Evolutionary conservation across 345 rosid genomes (phyloP).

Genomic region (Toxicodendron radicans): DNA sequence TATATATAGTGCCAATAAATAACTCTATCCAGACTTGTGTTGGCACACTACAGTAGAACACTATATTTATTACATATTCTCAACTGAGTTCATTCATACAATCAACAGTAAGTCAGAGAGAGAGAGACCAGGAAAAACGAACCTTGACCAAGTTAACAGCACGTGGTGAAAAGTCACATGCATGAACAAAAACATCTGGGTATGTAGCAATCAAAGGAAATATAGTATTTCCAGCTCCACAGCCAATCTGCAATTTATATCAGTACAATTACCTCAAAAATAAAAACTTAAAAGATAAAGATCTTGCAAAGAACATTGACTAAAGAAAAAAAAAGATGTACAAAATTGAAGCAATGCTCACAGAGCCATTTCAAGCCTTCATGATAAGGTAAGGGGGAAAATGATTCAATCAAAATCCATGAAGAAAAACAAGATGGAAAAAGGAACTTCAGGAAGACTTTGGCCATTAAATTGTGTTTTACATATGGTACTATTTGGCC

Average conservation of each 20-base stretch:
- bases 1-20: not conserved
- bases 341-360: not conserved
- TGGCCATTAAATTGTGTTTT: not conserved
- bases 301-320: not conserved
- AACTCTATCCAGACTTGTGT: not conserved
- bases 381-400: not conserved
- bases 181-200: conserved; percentile 75
- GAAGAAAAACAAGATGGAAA: not conserved
- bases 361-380: not conserved
- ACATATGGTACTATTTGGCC: not conserved
- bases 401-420: not conserved
- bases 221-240: conserved; percentile 92
- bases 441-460: not conserved
- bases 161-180: conserved; percentile 88
- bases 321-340: not conserved
- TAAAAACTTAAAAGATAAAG: not conserved
- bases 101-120: not conserved
- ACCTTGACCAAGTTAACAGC: conserved; percentile 93
- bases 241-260: conserved; percentile 64
- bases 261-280: not conserved
- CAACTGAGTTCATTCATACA: not conserved
- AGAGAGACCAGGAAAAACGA: conserved; percentile 21
- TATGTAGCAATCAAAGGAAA: conserved; percentile 79
- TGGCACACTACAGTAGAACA: not conserved
- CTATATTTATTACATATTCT: not conserved